These are phyloP conservation scores for Monilinia aucupariae DNA, from an alignment of 2,329 filamentous ascomycete genomes.

Conservation along the genomic window DNA sequence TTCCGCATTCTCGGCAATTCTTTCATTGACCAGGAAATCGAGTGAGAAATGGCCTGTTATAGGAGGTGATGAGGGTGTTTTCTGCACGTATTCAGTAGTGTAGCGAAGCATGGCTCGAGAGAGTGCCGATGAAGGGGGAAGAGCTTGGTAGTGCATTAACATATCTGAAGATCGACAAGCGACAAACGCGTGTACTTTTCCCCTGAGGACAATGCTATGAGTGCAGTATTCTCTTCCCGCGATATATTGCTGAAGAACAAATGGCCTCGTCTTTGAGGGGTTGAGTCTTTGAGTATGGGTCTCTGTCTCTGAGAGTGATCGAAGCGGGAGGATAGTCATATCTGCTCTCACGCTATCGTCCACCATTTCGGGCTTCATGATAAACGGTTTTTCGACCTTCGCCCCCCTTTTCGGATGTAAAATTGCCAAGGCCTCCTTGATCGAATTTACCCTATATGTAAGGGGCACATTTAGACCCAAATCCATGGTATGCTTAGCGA, in stretches of 20 bases:
- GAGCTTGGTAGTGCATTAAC: slow-evolving; percentile 55
- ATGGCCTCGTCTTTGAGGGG: slow-evolving; percentile 41
- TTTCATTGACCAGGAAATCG: slow-evolving; percentile 1
- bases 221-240: slow-evolving; percentile 62
- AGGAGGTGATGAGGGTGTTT: slow-evolving; percentile 40
- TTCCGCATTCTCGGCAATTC: background rate
- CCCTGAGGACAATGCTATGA: slow-evolving; percentile 61
- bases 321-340: slow-evolving; percentile 60
- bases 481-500: slow-evolving; percentile 52
- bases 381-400: slow-evolving; percentile 4
- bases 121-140: slow-evolving; percentile 50
- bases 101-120: slow-evolving; percentile 58
- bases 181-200: slow-evolving; percentile 59
- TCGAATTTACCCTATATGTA: slow-evolving; percentile 48
- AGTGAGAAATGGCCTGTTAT: slow-evolving; percentile 69
- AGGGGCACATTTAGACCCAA: slow-evolving; percentile 51
- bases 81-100: slow-evolving; percentile 51
- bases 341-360: slow-evolving; percentile 50
- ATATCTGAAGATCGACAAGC: slow-evolving; percentile 56
- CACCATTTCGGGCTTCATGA: slow-evolving; percentile 13
- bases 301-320: slow-evolving; percentile 48
- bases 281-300: slow-evolving; percentile 48
- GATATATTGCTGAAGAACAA: slow-evolving; percentile 66
- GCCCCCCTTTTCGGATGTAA: slow-evolving; percentile 38
- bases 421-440: slow-evolving; percentile 47